Base-by-base conservation (phyloP, 2,329 filamentous ascomycete genomes). In the Amylocarpus encephaloides region DNA sequence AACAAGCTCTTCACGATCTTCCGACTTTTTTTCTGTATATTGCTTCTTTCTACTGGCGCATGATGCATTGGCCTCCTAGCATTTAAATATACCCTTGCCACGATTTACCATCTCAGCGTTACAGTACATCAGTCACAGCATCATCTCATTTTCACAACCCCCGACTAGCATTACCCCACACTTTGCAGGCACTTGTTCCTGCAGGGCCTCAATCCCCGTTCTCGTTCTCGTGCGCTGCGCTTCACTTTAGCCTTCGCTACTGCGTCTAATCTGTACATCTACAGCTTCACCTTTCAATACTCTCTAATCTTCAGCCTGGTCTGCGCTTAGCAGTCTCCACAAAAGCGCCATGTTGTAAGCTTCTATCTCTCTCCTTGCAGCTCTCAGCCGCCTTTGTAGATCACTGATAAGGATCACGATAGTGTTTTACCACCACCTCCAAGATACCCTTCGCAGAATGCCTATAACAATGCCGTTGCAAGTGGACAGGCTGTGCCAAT, bases 341-440 rank as follows among this genome's bases (percentile, higher is more conserved):
- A 34, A 38, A 19, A 40, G 26, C 54, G 45, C 50, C 51, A 65
- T 65, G 63, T 65, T 65, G 63, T 65, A 50, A 58, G 62, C 57
- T 12, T 36, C 18, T 33, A 42, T 19, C 19, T 15, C 26, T n/a
- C 22, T 29, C 35, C 41, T 34, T 12, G 38, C 29, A 41, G 15
- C 32, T 26, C 19, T 18, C 15, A 18, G 5, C 43, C 45, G 32
- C 40, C 19, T 36, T 46, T 40, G 33, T 49, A 56, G 35, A 51
- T 49, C 42, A 41, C 52, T 62, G 45, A 64, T 59, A 58, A 52
- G 51, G 44, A 38, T 43, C 12, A 33, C 46, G 36, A 36, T 54
- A 65, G 87, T 70, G 89, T 94, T 61, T 78, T 95, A 53, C 82
- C 80, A 62, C 89, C 91, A 53, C 91, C 90, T 56, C 89, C 87